Base-by-base conservation (phyloP, 1,284 basidiomycete species). In the Leucoagaricus sp. region DNA sequence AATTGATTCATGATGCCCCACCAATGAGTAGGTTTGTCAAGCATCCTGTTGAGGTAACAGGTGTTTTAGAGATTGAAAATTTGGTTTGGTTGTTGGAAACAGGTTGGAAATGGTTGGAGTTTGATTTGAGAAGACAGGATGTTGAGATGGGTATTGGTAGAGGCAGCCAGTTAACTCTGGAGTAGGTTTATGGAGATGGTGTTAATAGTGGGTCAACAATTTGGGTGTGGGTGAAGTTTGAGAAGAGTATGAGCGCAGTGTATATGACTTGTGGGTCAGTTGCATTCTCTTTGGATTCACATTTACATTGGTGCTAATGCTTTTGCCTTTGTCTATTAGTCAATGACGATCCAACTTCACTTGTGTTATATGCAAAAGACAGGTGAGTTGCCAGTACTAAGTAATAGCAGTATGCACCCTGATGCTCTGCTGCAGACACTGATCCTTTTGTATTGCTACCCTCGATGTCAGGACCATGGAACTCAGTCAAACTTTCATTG, bases 401-500 rank as follows among this genome's bases (percentile, higher is more conserved):
- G 34, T 10, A 10, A 1, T 31, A 25, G 17, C 23, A n/a, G 13
- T 1, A n/a, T 17, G 15, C 13, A 19, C 34, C 17, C 42, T 42
- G 12, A 40, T 54, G 19, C 33, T 13, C 8, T 33, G 55, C 55
- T 42, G 60, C 51, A 76, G 79, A 47, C 57, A 64, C 4, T 72
- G 77, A 4, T 54, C 56, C 3, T 85, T 77, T 51, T 64, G 68
- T 49, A 64, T 85, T 4, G 59, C 65, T 12, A 77, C 78, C 1
- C 70, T 85, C 60, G 72, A 83, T 53, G 66, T 72, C 15, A 63
- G 61, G n/a, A 79, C 77, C 0, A 78, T 74, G 56, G 51, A 64
- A 0, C 64, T 61, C 0, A 85, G 83, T 53, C 71, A 70, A 40
- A 75, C 77, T 45, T 86, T 80, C 61, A 65, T 86, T 40, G 71